These are phyloP conservation scores for Ichthyophonus hoferi DNA, from an alignment of 208 protist species.

Conservation along the genomic window DNA sequence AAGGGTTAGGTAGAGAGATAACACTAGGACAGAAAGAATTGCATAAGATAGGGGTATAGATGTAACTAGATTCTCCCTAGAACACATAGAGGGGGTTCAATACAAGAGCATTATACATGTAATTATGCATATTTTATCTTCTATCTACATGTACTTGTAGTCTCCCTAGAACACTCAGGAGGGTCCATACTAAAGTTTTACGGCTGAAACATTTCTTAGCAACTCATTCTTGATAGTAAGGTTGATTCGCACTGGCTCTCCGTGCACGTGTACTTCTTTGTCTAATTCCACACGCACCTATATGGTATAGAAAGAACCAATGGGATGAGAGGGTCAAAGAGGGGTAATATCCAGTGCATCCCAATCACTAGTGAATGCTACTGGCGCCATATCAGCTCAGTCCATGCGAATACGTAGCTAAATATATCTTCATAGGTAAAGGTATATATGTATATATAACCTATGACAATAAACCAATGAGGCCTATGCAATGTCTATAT, in stretches of 20 bases:
- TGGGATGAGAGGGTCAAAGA: neutral
- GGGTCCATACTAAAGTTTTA: constrained; percentile 18
- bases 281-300: neutral
- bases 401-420: neutral
- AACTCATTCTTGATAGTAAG: neutral
- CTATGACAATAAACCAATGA: neutral
- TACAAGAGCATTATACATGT: too few relatives aligned
- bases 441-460: neutral
- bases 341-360: neutral
- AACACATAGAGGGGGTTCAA: too few relatives aligned
- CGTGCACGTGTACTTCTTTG: constrained; percentile 20
- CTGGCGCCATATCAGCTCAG: neutral
- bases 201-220: constrained; percentile 1
- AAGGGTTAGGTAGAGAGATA: too few relatives aligned
- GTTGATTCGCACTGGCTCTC: constrained; percentile 3
- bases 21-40: too few relatives aligned
- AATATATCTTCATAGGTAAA: neutral
- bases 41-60: too few relatives aligned
- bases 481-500: too few relatives aligned
- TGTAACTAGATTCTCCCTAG: too few relatives aligned
- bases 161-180: too few relatives aligned
- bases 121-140: too few relatives aligned
- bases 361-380: neutral
- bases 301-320: neutral
- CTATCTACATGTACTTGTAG: too few relatives aligned